phyloP scores from a whole-genome alignment of 257 asterid genomes.

The Fraxinus cuspidata region DNA sequence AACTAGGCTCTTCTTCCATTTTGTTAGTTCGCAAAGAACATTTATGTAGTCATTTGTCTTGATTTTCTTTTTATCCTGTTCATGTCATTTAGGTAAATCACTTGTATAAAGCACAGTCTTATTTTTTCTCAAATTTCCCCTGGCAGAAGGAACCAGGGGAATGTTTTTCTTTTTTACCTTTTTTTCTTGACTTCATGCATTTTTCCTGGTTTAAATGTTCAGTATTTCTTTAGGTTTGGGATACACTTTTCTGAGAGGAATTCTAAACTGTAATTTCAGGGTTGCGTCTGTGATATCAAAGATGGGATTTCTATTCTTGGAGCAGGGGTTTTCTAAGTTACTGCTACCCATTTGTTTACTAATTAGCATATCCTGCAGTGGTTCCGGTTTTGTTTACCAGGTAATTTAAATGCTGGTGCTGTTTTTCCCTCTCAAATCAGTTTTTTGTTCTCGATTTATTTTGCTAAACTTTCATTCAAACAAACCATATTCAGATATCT shows the following conservation, averaged over 20 bases:
- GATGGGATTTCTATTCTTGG: conserved; percentile 92
- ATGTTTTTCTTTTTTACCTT: no score
- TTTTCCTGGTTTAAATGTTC: background rate
- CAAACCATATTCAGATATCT: background rate
- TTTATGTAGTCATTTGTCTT: background rate
- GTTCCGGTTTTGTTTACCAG: conserved; percentile 88
- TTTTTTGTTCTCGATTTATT: background rate
- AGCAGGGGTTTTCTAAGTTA: conserved; percentile 81
- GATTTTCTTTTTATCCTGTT: background rate
- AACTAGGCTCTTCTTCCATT: background rate
- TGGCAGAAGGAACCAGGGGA: no score
- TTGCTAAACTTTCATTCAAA: no score
- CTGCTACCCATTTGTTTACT: conserved; percentile 75
- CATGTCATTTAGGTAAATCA: background rate
- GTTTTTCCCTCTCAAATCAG: background rate
- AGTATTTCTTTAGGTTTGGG: background rate
- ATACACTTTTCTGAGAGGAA: background rate
- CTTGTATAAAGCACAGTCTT: background rate
- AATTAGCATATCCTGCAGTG: conserved; percentile 85
- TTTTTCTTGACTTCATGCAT: no score
- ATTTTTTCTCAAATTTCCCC: background rate
- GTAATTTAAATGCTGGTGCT: conserved; percentile 34
- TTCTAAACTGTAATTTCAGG: conserved; percentile 46
- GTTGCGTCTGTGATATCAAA: conserved; percentile 89
- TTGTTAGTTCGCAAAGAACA: background rate